Conservation (phyloP, 1,284 basidiomycete species). For the Phellopilus nigrolimitatus region DNA sequence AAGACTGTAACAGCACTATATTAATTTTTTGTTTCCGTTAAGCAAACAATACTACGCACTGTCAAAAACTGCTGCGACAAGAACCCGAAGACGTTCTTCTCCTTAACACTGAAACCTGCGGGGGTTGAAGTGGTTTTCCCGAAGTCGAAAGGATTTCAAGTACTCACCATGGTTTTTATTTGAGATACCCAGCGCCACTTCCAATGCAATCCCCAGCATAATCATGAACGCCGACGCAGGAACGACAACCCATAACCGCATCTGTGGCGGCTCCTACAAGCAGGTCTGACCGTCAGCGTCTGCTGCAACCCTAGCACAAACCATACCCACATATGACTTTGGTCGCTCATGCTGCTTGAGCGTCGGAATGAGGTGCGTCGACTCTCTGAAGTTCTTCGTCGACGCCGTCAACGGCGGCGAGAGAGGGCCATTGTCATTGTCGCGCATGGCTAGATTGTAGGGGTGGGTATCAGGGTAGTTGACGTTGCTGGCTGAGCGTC, state of each 20-base stretch:
- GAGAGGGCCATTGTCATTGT: conserved; percentile 11
- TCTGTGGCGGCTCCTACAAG: conserved; percentile 40
- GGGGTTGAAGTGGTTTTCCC: neutral
- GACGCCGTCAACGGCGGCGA: conserved; percentile 18
- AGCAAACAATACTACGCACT: conserved; percentile 33
- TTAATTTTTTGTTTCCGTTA: neutral
- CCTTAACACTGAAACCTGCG: conserved; percentile 49
- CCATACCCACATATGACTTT: conserved; percentile 39
- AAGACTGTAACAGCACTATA: conserved; percentile 45
- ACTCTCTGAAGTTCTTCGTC: conserved; percentile 33
- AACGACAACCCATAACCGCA: conserved; percentile 40
- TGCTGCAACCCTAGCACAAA: conserved; percentile 1
- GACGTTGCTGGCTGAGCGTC: neutral
- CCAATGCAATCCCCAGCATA: conserved; percentile 43
- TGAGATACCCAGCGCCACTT: conserved; percentile 41
- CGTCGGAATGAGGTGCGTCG: conserved; percentile 44
- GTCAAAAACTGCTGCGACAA: conserved; percentile 51
- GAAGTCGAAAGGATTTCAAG: neutral
- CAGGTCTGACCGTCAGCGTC: neutral
- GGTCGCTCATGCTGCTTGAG: conserved; percentile 30
- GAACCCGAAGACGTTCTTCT: conserved; percentile 43
- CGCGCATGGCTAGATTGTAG: conserved; percentile 9
- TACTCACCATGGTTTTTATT: conserved; percentile 39
- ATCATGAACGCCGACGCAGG: conserved; percentile 40
- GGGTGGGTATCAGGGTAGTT: conserved; percentile 1